These are phyloP conservation scores for Phaeolepiota aurea DNA, from an alignment of 768 basidiomycete species.

Conservation along the genomic window DNA sequence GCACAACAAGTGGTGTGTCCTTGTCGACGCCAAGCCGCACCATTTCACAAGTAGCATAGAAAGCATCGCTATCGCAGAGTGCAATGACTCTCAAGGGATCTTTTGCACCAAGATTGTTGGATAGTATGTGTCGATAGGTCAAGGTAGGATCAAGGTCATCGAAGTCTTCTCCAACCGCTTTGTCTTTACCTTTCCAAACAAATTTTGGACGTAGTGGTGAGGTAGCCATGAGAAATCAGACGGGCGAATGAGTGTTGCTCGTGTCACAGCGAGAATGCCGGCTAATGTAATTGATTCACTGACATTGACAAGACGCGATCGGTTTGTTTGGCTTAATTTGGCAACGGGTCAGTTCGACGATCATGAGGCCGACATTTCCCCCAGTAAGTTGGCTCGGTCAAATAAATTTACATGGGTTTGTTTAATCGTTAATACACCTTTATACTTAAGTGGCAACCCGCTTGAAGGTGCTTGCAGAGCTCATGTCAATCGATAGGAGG, in stretches of 20 bases:
- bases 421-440: too few relatives aligned
- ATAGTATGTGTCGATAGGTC: conserved; percentile 73
- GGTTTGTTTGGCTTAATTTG: too few relatives aligned
- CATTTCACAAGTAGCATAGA: conserved; percentile 83
- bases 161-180: conserved; percentile 36
- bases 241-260: background rate
- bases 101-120: conserved; percentile 56
- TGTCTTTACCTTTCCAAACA: conserved; percentile 53
- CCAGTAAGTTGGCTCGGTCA: too few relatives aligned
- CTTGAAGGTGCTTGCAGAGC: conserved; percentile 18
- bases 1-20: conserved; percentile 66
- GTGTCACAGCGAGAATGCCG: background rate
- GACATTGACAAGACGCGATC: too few relatives aligned
- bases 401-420: too few relatives aligned
- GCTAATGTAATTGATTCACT: too few relatives aligned
- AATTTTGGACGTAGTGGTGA: background rate
- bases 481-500: conserved; percentile 31
- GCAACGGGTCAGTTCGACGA: too few relatives aligned
- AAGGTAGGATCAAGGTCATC: conserved; percentile 58
- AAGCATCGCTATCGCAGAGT: conserved; percentile 86
- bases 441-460: conserved; percentile 11
- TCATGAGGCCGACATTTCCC: too few relatives aligned
- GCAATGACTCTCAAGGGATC: conserved; percentile 82
- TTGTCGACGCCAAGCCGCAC: conserved; percentile 60
- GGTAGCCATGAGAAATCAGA: background rate